Conservation (phyloP, 306 rosid genomes). For the Crataegus laevigata region DNA sequence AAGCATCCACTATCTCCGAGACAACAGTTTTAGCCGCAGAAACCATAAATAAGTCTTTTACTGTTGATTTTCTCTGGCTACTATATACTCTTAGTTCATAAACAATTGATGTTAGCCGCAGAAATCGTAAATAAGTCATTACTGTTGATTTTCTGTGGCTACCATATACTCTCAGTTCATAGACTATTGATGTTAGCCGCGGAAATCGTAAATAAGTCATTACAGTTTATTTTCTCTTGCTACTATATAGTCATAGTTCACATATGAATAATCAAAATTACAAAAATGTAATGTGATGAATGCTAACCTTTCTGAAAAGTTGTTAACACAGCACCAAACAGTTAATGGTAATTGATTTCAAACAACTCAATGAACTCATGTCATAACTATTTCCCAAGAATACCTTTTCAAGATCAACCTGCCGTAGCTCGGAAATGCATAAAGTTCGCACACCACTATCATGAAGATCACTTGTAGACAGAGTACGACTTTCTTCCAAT, state of each 20-base stretch:
- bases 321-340: background rate
- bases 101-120: background rate
- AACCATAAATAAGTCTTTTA: background rate
- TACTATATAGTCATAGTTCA: background rate
- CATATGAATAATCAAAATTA: background rate
- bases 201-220: too few species aligned
- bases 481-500: slow-evolving; percentile 51
- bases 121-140: too few species aligned
- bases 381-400: background rate
- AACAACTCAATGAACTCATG: background rate
- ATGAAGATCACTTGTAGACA: slow-evolving; percentile 61
- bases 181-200: too few species aligned
- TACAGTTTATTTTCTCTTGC: too few species aligned
- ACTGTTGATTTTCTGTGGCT: too few species aligned
- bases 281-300: background rate
- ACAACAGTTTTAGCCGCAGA: background rate
- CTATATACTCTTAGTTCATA: background rate
- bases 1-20: background rate
- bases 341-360: background rate
- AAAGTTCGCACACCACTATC: slow-evolving; percentile 76
- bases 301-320: background rate
- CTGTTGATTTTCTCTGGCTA: background rate
- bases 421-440: slow-evolving; percentile 50
- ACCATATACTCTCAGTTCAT: too few species aligned
- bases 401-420: slow-evolving; percentile 81